Conservation (phyloP, 176 grass and related monocot species). For the Cenchrus purpureus region DNA sequence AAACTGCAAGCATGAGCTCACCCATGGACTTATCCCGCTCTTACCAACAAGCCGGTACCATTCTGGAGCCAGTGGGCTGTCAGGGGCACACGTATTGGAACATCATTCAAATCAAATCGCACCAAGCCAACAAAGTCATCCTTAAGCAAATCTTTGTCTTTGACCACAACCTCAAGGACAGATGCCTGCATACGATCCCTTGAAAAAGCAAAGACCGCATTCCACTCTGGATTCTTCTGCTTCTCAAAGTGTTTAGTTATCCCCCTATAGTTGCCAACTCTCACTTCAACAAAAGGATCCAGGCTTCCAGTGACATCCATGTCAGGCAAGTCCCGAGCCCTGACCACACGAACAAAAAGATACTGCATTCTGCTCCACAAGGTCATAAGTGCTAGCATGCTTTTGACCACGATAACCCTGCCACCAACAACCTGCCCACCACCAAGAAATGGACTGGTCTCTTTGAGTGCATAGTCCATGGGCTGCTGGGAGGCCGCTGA, state of each 20-base stretch:
- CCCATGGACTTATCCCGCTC: slow-evolving; percentile 78
- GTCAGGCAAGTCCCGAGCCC: slow-evolving; percentile 83
- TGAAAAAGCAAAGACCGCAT: slow-evolving; percentile 96
- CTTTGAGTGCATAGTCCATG: slow-evolving; percentile 88
- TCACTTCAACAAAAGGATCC: slow-evolving; percentile 93
- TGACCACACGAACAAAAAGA: slow-evolving; percentile 97
- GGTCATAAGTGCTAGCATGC: slow-evolving; percentile 87
- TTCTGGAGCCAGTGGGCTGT: slow-evolving; percentile 94
- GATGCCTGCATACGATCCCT: slow-evolving; percentile 91
- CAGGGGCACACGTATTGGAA: slow-evolving; percentile 88
- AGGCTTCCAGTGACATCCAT: slow-evolving; percentile 91
- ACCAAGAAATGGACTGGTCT: slow-evolving; percentile 93
- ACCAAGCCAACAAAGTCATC: slow-evolving; percentile 94
- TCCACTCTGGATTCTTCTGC: slow-evolving; percentile 89
- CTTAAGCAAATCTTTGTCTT: slow-evolving; percentile 88
- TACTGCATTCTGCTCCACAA: slow-evolving; percentile 98
- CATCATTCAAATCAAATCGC: slow-evolving; percentile 90
- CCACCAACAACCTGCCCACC: slow-evolving; percentile 93
- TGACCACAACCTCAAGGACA: slow-evolving; percentile 80
- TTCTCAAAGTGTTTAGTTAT: slow-evolving; percentile 95
- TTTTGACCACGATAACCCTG: slow-evolving; percentile 83
- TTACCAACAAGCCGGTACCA: slow-evolving; percentile 92
- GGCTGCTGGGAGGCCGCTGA: slow-evolving; percentile 86
- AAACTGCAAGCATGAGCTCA: slow-evolving; percentile 98
- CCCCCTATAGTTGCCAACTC: slow-evolving; percentile 91